A percentile compares a stretch with the other conserved stretches of the same genome.
Conservation (phyloP, 495 filamentous ascomycete genomes). For the Hyaloscypha finlandica region DNA sequence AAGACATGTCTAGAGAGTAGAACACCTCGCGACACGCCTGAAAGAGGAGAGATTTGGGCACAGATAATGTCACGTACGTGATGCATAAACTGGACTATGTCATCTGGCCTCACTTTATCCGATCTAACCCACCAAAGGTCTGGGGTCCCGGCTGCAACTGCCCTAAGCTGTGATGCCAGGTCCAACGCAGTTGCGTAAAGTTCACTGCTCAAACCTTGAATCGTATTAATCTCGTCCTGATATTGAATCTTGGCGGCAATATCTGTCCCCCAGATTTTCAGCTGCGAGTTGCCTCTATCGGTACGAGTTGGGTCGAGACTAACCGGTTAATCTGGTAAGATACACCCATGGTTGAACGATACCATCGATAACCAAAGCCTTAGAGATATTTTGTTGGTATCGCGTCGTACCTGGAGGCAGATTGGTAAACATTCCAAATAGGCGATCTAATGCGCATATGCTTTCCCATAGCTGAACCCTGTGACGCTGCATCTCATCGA, state of each 20-base stretch:
- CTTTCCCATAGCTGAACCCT: slow-evolving; percentile 21
- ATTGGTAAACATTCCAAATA: slow-evolving; percentile 15
- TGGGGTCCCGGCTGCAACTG: slow-evolving; percentile 13
- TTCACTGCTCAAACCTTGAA: slow-evolving; percentile 7
- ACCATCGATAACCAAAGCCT: slow-evolving; percentile 5
- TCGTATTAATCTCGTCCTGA: slow-evolving; percentile 3
- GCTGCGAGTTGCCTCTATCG: no score
- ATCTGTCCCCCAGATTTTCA: not conserved
- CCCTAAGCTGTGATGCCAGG: slow-evolving; percentile 16
- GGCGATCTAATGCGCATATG: slow-evolving; percentile 3
- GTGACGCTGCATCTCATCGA: slow-evolving; percentile 11
- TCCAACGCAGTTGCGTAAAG: slow-evolving; percentile 16
- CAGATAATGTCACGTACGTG: not conserved
- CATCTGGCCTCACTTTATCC: slow-evolving; percentile 8
- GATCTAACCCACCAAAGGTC: slow-evolving; percentile 17
- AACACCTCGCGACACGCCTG: no score
- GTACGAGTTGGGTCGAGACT: no score
- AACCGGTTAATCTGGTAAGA: slow-evolving; percentile 9
- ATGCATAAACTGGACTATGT: slow-evolving; percentile 17
- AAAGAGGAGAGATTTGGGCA: no score
- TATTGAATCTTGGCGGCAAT: slow-evolving; percentile 20
- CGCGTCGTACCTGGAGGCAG: slow-evolving; percentile 13
- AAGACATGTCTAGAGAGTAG: no score
- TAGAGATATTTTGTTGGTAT: slow-evolving; percentile 1
- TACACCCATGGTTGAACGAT: slow-evolving; percentile 14